Evolutionary conservation across 2,329 filamentous ascomycete genomes (phyloP), one percentile per base, ranked within the genome.

Genomic region (Hymenoscyphus fructigenus): DNA sequence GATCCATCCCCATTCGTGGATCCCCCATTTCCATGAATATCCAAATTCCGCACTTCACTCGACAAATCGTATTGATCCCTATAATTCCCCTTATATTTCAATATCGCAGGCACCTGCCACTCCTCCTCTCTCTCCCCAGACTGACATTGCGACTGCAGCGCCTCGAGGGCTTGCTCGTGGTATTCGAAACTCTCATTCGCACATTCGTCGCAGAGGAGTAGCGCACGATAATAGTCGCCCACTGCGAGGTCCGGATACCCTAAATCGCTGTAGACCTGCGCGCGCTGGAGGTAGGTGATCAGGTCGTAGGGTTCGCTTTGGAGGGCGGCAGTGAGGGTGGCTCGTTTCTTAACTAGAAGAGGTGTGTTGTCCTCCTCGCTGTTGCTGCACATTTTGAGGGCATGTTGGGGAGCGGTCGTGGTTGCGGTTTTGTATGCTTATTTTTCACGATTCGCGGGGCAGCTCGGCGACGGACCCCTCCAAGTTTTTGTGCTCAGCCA

Each of bases 221-320:
- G 83, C 0, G 93, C 93, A 63, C 91, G 89, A 76, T 98, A 98
- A 5, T 92, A 92, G 80, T 97, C 93, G 38, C 92, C 92, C 12
- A 90, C 89, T 5, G 93, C 93, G 47, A 99, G 85, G 76, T 99
- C 95, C 0, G 92, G 92, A 76, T 97, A 98, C 44, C 88, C 91
- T 57, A 97, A 83, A 57, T 87, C 81, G 17, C 88, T 84, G 76
- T 97, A 88, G 53, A 90, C 81, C 38, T 85, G 79, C 28, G 92
- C 92, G 36, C 93, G 86, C 68, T 89, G 84, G 63, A 91, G 80
- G 69, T 88, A 89, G 7, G 89, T 80, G 62, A 90, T 80, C 41
- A 87, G 76, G 70, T 90, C 86, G 73, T 88, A 89, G 1, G 87
- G 83, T 4, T 79, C 76, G 7, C 78, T 79, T 10, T 76, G 75